Base-by-base conservation (phyloP, 164 flowering plant genomes). In the Vitis rotundifolia region DNA sequence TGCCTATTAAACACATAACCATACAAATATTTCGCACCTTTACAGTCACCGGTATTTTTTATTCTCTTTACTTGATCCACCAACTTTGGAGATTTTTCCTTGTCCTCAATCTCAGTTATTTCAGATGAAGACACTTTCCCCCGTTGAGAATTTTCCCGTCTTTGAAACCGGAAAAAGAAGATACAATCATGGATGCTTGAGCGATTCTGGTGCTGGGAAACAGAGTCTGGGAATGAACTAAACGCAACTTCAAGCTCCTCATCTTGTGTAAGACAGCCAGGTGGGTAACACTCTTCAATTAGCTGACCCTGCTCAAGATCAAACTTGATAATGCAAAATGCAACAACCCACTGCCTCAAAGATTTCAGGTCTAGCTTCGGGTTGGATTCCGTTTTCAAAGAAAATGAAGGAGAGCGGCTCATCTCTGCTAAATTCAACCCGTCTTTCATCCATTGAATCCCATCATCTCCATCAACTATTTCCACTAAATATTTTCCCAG, bases 271-370 rank as follows among this genome's bases (percentile, higher is more conserved):
- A 96, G 80, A 68, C 82, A 84, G 54, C 78, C 89, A 11, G 92
- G 87, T 31, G 99, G 99, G 68, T 83, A 91, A 76, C 96, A 92
- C 74, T 96, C 97, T 75, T 96, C 99, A 70, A 93, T 88, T 29
- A 96, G 86, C 88, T 96, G 99, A 57, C 99, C 99, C 62, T 88
- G 98, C 68, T 96, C 97, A 9, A 96, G 95, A 79, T 96, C 99
- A 75, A 96, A 96, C 75, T 97, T 84, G 72, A 96, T 93, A 49
- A 81, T 79, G 76, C 98, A 96, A 71, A 96, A 96, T 31, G 94
- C 97, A 48, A 87, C 87, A 44, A 86, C 88, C 98, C 99, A 96
- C 81, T 75, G 80, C 47, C 73, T 83, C 68, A 92, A 76, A 59
- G 87, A 79, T 72, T 86, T 81, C 18, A 77, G 80, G 70, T 93